phyloP scores from a whole-genome alignment of 2,329 filamentous ascomycete species.

The Teratosphaeria zuluensis region DNA sequence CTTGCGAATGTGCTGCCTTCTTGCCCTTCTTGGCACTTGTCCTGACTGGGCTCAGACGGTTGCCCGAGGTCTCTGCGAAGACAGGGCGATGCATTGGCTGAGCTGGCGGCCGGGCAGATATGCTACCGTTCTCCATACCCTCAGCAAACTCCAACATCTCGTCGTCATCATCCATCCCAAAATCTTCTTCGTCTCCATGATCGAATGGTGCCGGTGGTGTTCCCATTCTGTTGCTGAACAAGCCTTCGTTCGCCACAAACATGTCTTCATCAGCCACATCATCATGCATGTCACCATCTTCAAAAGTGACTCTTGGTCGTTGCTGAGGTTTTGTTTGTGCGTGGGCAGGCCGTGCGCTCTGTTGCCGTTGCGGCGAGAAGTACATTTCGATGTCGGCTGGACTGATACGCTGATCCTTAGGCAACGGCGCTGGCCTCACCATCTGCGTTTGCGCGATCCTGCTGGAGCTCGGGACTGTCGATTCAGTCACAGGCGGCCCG shows the following conservation, averaged over 20 bases:
- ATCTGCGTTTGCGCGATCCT: slow-evolving; percentile 25
- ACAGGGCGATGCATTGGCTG: slow-evolving; percentile 8
- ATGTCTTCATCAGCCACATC: slow-evolving; percentile 18
- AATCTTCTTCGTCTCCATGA: slow-evolving; percentile 24
- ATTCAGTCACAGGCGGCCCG: neutral
- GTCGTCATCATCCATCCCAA: slow-evolving; percentile 26
- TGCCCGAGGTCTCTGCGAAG: slow-evolving; percentile 25
- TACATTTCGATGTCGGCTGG: slow-evolving; percentile 8
- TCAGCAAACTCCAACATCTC: slow-evolving; percentile 35
- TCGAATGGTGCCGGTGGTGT: slow-evolving; percentile 22
- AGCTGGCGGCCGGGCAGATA: neutral
- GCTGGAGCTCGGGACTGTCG: slow-evolving; percentile 16
- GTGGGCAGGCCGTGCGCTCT: neutral
- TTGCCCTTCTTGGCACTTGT: slow-evolving; percentile 23
- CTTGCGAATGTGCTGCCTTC: slow-evolving; percentile 10
- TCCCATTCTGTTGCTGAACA: slow-evolving; percentile 30
- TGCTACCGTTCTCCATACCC: slow-evolving; percentile 31
- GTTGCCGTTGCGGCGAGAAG: slow-evolving; percentile 8
- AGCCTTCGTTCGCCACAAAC: slow-evolving; percentile 15
- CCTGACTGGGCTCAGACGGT: slow-evolving; percentile 9
- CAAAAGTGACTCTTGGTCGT: slow-evolving; percentile 4
- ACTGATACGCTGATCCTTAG: slow-evolving; percentile 5
- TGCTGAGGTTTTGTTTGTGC: neutral
- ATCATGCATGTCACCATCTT: slow-evolving; percentile 12
- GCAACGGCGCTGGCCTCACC: slow-evolving; percentile 9